These are phyloP conservation scores for Hypoxylon cercidicola DNA, from an alignment of 495 filamentous ascomycete genomes.

Conservation along the genomic window DNA sequence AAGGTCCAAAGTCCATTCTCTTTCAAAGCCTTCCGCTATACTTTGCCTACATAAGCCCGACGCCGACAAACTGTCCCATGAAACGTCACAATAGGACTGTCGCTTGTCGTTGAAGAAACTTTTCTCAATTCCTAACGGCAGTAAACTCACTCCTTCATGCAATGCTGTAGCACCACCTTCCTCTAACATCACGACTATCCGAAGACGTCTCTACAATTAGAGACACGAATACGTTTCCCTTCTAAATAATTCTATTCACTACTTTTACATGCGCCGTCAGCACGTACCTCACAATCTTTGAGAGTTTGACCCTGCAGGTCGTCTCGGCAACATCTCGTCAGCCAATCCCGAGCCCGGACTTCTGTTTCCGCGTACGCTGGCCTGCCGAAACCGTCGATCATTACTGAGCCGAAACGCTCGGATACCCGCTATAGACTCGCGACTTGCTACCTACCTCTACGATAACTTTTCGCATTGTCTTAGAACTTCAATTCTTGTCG, in stretches of 20 bases:
- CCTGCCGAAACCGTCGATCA: conserved; percentile 50
- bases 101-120: conserved; percentile 7
- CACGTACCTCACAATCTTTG: conserved; percentile 11
- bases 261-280: conserved; percentile 17
- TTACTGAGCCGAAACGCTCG: conserved; percentile 48
- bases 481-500: neutral
- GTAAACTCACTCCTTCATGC: conserved; percentile 17
- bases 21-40: conserved; percentile 12
- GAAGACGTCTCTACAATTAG: conserved; percentile 10
- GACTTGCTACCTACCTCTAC: conserved; percentile 22
- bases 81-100: conserved; percentile 22
- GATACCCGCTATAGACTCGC: conserved; percentile 31
- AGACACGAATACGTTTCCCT: conserved; percentile 7
- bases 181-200: conserved; percentile 7
- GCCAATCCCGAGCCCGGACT: conserved; percentile 37
- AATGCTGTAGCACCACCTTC: conserved; percentile 22
- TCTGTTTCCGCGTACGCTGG: conserved; percentile 34
- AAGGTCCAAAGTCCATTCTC: too few species aligned
- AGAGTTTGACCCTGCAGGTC: conserved; percentile 24
- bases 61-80: conserved; percentile 13
- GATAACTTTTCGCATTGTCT: conserved; percentile 15
- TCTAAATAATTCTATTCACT: conserved; percentile 10
- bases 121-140: conserved; percentile 6
- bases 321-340: conserved; percentile 33
- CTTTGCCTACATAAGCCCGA: conserved; percentile 8